Evolutionary conservation across 441 rosid genomes (phyloP).

Genomic region (Populus hybrid): DNA sequence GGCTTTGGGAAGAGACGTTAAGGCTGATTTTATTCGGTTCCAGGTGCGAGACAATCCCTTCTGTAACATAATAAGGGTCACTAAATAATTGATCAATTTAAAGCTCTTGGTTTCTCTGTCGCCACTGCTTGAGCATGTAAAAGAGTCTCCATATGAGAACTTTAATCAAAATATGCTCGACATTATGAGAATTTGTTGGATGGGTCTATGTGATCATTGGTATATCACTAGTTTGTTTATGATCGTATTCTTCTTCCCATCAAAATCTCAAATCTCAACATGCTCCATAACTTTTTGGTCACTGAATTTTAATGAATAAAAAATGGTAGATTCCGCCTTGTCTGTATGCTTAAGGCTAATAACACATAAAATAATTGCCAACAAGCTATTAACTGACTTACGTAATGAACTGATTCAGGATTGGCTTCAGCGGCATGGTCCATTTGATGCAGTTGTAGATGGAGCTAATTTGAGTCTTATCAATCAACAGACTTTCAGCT

Average conservation of each 20-base stretch:
- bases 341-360: conserved; percentile 14
- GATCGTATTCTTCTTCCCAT: background rate
- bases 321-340: background rate
- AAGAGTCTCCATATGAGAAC: background rate
- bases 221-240: background rate
- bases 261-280: background rate
- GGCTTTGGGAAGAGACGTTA: conserved; percentile 63
- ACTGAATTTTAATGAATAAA: background rate
- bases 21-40: conserved; percentile 51
- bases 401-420: conserved; percentile 48
- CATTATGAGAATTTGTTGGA: background rate
- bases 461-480: conserved; percentile 79
- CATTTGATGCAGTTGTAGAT: conserved; percentile 88
- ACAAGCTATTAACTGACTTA: conserved; percentile 26
- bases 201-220: background rate
- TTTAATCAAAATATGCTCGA: background rate
- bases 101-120: background rate
- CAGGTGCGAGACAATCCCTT: conserved; percentile 41
- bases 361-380: conserved; percentile 13
- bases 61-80: background rate
- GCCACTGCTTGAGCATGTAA: background rate
- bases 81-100: too few species aligned
- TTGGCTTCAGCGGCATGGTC: conserved; percentile 77
- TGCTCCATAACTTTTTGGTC: background rate
- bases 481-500: conserved; percentile 49